Evolutionary conservation across 345 rosid species (phyloP).

Genomic region (Acer campestre): DNA sequence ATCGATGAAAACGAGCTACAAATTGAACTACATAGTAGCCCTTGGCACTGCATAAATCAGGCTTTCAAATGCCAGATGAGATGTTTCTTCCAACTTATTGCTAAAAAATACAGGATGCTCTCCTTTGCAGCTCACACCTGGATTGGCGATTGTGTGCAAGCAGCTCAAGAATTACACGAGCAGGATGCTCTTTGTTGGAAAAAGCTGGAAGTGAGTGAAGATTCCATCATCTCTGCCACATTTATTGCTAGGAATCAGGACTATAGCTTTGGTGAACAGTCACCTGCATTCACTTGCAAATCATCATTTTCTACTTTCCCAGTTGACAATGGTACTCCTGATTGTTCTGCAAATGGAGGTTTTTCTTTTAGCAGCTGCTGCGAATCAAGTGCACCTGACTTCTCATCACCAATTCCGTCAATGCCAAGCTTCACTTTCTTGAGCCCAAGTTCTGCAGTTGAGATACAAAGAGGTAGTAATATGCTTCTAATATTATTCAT

Average conservation of each 20-base stretch:
- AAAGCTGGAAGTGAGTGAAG: constrained; percentile 43
- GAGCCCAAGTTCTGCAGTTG: constrained; percentile 37
- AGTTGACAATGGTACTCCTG: constrained; percentile 29
- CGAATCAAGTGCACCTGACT: constrained; percentile 38
- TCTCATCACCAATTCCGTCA: constrained; percentile 48
- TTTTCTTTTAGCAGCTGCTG: constrained; percentile 56
- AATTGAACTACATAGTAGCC: too few species aligned
- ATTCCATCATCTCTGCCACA: constrained; percentile 48
- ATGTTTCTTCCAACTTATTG: constrained; percentile 10
- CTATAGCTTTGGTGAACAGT: constrained; percentile 53
- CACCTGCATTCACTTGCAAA: constrained; percentile 44
- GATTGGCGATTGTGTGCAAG: constrained; percentile 54
- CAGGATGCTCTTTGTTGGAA: constrained; percentile 33
- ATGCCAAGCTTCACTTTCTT: constrained; percentile 78
- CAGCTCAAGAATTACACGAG: constrained; percentile 34
- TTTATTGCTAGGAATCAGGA: constrained; percentile 47
- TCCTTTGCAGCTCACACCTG: constrained; percentile 65
- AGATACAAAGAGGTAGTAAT: constrained; percentile 41
- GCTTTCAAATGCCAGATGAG: not conserved
- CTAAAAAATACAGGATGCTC: constrained; percentile 5
- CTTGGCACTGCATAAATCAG: too few species aligned
- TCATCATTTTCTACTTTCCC: constrained; percentile 62
- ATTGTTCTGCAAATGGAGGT: constrained; percentile 34
- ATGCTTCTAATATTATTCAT: not conserved
- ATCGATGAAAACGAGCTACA: too few species aligned